Evolutionary conservation across 768 basidiomycete species (phyloP).

Genomic region (Auriscalpium orientale): DNA sequence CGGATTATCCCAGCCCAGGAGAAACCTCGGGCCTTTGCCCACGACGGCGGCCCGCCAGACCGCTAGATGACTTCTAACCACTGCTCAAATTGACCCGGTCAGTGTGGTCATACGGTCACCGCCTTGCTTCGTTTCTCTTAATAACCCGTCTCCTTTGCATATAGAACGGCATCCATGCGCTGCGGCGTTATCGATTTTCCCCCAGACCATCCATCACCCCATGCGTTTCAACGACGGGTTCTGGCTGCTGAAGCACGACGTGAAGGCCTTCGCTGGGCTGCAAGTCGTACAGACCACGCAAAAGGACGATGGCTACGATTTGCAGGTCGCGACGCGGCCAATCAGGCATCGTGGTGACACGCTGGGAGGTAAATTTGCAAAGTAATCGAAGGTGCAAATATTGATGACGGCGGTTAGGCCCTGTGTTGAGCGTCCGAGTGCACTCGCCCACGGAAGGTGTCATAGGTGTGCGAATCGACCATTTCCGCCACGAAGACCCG

Average conservation of each 20-base stretch:
- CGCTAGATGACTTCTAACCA: no score
- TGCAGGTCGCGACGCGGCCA: constrained; percentile 53
- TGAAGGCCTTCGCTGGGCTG: constrained; percentile 53
- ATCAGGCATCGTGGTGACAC: constrained; percentile 60
- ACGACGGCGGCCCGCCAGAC: not conserved
- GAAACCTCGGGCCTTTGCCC: no score
- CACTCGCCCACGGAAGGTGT: constrained; percentile 50
- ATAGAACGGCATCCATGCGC: no score
- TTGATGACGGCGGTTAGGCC: constrained; percentile 27
- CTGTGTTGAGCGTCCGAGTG: constrained; percentile 42
- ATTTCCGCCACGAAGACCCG: constrained; percentile 39
- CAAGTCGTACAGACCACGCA: constrained; percentile 46
- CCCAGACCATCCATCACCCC: not conserved
- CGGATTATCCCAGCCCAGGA: no score
- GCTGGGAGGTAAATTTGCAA: constrained; percentile 36
- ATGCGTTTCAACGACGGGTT: constrained; percentile 76
- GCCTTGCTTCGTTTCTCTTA: no score
- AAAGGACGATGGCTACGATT: constrained; percentile 41
- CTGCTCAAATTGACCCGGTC: not conserved
- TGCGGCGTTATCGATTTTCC: not conserved
- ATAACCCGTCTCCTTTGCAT: no score
- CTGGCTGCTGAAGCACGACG: constrained; percentile 58
- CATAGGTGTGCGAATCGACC: constrained; percentile 48
- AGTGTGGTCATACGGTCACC: not conserved
- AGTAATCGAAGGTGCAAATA: constrained; percentile 7